Evolutionary conservation across 2,329 filamentous ascomycete species (phyloP), one percentile per base, ranked within the genome.

Genomic region (Byssochlamys sp.): DNA sequence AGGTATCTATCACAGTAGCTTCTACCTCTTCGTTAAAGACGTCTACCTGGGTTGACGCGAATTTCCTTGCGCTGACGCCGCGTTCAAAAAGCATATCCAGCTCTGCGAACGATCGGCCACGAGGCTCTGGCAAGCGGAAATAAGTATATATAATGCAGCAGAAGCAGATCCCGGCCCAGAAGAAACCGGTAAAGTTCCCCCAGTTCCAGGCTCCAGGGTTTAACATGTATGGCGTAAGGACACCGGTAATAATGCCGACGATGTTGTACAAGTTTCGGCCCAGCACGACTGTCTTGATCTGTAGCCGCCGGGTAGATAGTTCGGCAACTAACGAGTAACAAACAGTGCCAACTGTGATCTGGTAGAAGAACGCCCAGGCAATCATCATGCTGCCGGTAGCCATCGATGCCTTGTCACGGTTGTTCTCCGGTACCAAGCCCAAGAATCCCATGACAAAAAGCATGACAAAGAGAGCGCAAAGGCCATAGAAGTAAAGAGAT

Each of bases 221-320:
- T 49, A 95, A 81, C 91, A 96, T 96, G 75, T 95, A 95, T 0
- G 91, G 91, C 0, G 90, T 95, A 48, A 96, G 74, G 3, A 95
- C 87, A 54, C 84, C 86, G 68, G 85, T 89, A 65, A 95, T 75
- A 63, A 96, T 95, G 61, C 83, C 87, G 50, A 91, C 88, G 54
- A 95, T 77, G 67, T 94, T 91, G 78, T 88, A 89, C 52, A 90
- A 76, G 64, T 90, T 89, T 57, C 91, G 87, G 1, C 88, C 90
- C 1, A 96, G 81, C 0, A 94, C 91, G 25, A 95, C 88, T 0
- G 91, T 95, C 78, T 96, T 96, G 77, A 95, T 91, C 68, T 91
- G 88, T 33, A 96, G 80, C 1, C 91, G 83, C 12, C 89, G 84
- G 0, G 90, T 90, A 0, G 90, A 91, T 25, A 96, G 75, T 71